A percentile compares a stretch with the other conserved stretches of the same genome.
phyloP scores from a whole-genome alignment of 116 monocot genomes.

The Phalaenopsis hybrid region DNA sequence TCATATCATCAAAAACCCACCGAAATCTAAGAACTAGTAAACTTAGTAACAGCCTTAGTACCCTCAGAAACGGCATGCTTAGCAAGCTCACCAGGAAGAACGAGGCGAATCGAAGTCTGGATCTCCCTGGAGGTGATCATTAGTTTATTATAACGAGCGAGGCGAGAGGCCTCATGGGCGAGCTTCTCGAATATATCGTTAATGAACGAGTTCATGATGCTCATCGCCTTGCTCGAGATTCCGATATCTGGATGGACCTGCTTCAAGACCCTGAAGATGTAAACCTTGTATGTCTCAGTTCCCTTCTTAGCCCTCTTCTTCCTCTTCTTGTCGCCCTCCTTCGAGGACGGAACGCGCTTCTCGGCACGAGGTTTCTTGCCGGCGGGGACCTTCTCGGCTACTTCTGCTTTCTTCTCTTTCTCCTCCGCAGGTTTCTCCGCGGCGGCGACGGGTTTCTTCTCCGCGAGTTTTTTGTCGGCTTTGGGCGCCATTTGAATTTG shows the following conservation, averaged over 20 bases:
- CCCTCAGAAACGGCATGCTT: background rate
- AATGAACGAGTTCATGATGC: conserved; percentile 6
- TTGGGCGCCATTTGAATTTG: background rate
- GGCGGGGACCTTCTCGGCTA: background rate
- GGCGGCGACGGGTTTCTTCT: background rate
- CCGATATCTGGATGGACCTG: background rate
- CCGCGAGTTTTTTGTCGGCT: background rate
- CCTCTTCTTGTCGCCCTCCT: background rate
- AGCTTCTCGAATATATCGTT: conserved; percentile 1
- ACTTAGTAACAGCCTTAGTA: background rate
- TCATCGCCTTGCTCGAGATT: background rate
- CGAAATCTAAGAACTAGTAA: background rate
- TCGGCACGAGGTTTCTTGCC: background rate
- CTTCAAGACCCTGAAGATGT: background rate
- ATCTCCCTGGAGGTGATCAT: conserved; percentile 7
- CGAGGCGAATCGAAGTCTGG: background rate
- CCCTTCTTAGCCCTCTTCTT: conserved; percentile 1
- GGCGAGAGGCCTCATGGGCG: background rate
- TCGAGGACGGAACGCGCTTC: background rate
- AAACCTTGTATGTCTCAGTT: background rate
- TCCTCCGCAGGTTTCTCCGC: background rate
- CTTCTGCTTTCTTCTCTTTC: background rate
- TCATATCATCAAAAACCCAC: background rate
- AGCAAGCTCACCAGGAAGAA: background rate
- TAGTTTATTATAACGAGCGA: conserved; percentile 1